These are phyloP conservation scores for Vigna unguiculata DNA, from an alignment of 306 rosid species.

Conservation along the genomic window DNA sequence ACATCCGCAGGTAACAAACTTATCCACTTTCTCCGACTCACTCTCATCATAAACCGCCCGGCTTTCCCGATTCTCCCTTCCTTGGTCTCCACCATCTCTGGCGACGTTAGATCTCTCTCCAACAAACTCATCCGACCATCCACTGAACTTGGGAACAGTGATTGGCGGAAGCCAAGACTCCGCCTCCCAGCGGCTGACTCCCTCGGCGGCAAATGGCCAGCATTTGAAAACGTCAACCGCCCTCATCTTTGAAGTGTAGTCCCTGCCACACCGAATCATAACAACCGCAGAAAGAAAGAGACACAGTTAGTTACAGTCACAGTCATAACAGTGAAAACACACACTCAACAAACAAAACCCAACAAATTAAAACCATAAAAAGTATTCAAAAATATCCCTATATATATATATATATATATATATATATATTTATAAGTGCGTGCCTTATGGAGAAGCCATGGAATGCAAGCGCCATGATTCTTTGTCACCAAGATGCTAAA, in stretches of 20 bases:
- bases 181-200: slow-evolving; percentile 27
- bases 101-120: slow-evolving; percentile 43
- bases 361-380: background rate
- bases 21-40: background rate
- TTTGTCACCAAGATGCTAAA: background rate
- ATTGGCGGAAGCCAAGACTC: slow-evolving; percentile 71
- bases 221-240: slow-evolving; percentile 57
- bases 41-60: background rate
- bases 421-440: background rate
- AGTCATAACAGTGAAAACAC: background rate
- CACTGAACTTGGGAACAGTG: slow-evolving; percentile 49
- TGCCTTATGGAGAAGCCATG: slow-evolving; percentile 82
- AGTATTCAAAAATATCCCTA: background rate
- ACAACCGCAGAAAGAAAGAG: slow-evolving; percentile 20
- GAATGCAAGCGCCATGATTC: slow-evolving; percentile 57
- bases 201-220: slow-evolving; percentile 63
- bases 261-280: slow-evolving; percentile 56
- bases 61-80: background rate
- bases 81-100: background rate
- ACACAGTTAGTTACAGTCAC: slow-evolving; percentile 30
- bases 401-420: background rate
- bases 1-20: background rate
- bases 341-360: background rate
- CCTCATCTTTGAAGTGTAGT: slow-evolving; percentile 74
- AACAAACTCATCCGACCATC: slow-evolving; percentile 59